phyloP scores from a whole-genome alignment of 306 rosid genomes.

The Medicago truncatula region DNA sequence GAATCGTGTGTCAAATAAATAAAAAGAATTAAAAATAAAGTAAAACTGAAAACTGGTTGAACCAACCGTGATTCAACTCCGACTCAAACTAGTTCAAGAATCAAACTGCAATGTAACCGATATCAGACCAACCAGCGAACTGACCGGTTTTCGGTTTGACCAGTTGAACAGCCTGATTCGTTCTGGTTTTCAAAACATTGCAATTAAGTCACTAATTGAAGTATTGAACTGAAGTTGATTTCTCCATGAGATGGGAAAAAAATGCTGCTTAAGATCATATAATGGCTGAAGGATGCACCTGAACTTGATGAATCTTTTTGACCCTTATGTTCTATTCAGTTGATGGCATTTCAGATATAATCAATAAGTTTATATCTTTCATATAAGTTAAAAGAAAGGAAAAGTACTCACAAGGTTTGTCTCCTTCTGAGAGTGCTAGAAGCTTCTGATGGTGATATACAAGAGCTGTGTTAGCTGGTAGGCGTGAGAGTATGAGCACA shows the following conservation, averaged over 20 bases:
- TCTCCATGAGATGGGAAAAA: slow-evolving; percentile 34
- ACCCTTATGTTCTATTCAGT: not conserved
- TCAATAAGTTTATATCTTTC: not conserved
- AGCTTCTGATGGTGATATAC: slow-evolving; percentile 90
- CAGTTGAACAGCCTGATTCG: not conserved
- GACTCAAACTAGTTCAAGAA: not conserved
- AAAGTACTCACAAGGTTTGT: slow-evolving; percentile 84
- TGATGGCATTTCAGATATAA: slow-evolving; percentile 26
- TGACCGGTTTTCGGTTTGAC: not conserved
- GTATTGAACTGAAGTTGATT: slow-evolving; percentile 5
- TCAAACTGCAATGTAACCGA: not conserved
- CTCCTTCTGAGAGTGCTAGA: slow-evolving; percentile 89
- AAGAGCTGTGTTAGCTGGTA: slow-evolving; percentile 88
- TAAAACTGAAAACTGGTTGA: no score
- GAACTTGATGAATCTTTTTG: not conserved
- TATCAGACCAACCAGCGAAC: not conserved
- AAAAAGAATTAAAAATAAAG: not conserved
- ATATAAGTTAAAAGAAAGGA: slow-evolving; percentile 27
- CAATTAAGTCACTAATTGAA: not conserved
- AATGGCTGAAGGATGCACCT: not conserved
- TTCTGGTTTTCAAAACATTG: not conserved
- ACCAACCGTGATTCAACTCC: not conserved
- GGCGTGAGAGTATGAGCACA: slow-evolving; percentile 27
- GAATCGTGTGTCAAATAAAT: not conserved
- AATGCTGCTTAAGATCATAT: not conserved